phyloP scores from a whole-genome alignment of 768 basidiomycete genomes.

The Kwoniella europaea region DNA sequence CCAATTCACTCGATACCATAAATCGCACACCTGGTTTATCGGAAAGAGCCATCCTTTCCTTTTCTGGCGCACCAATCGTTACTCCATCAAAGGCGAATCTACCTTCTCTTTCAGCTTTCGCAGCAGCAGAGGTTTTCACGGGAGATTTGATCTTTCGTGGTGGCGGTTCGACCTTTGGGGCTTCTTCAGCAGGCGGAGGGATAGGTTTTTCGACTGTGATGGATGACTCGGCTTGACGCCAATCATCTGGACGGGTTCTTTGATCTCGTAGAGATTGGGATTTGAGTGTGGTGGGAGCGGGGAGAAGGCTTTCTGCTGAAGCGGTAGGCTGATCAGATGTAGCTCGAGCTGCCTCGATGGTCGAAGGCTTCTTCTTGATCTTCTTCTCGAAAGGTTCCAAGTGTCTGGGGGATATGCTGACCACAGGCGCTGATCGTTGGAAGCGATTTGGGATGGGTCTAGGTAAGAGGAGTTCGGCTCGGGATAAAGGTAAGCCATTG shows the following conservation, averaged over 20 bases:
- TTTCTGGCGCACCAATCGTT: constrained; percentile 15
- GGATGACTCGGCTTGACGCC: constrained; percentile 15
- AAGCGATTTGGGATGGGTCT: constrained; percentile 26
- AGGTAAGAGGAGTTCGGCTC: constrained; percentile 54
- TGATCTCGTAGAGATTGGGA: constrained; percentile 27
- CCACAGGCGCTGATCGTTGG: constrained; percentile 36
- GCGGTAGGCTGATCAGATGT: not conserved
- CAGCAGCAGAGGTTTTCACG: constrained; percentile 23
- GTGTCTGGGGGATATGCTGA: constrained; percentile 44
- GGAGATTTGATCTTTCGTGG: constrained; percentile 26
- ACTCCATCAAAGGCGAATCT: constrained; percentile 23
- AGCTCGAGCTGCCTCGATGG: not conserved
- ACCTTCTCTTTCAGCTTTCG: constrained; percentile 28
- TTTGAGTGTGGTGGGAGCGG: constrained; percentile 10
- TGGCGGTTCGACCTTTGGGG: constrained; percentile 4
- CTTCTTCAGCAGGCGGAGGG: not conserved
- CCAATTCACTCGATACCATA: constrained; percentile 56
- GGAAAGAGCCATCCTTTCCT: constrained; percentile 3
- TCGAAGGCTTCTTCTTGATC: constrained; percentile 36
- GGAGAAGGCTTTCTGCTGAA: constrained; percentile 15
- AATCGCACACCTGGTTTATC: constrained; percentile 54
- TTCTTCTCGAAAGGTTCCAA: constrained; percentile 44
- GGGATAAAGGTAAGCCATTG: constrained; percentile 44
- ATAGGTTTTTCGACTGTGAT: not conserved
- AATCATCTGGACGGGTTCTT: constrained; percentile 13